phyloP scores from a whole-genome alignment of 75 land plant species.

The Adiantum capillusveneris region DNA sequence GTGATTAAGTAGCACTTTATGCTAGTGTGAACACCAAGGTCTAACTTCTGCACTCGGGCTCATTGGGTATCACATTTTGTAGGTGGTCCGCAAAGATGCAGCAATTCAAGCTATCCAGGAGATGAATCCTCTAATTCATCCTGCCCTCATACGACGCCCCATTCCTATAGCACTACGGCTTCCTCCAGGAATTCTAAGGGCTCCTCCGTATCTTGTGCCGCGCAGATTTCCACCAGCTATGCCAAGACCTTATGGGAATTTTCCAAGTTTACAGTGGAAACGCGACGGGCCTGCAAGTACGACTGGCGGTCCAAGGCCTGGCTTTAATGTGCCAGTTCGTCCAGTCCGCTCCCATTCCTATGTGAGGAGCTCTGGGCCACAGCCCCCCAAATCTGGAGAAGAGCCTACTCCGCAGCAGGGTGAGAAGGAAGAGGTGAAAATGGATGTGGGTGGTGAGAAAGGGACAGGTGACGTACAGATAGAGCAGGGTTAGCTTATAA shows the following conservation, averaged over 20 bases:
- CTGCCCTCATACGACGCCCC: slow-evolving; percentile 9
- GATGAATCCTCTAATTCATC: slow-evolving; percentile 9
- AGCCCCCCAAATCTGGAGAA: no score
- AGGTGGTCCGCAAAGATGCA: slow-evolving; percentile 27
- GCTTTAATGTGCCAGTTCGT: slow-evolving; percentile 11
- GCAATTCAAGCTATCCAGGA: slow-evolving; percentile 14
- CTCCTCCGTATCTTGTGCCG: slow-evolving; percentile 15
- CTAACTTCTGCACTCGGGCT: no score
- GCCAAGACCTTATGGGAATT: slow-evolving; percentile 13
- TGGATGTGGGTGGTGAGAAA: no score
- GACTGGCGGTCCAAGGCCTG: slow-evolving; percentile 3
- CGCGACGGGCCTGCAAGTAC: slow-evolving; percentile 9
- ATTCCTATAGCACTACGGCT: slow-evolving; percentile 7
- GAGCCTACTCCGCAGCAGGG: no score
- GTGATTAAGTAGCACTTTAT: neutral
- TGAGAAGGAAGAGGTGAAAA: no score
- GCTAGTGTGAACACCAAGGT: no score
- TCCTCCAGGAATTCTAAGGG: slow-evolving; percentile 14
- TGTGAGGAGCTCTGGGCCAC: slow-evolving; percentile 14
- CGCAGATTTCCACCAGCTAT: slow-evolving; percentile 12
- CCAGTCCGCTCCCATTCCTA: slow-evolving; percentile 27
- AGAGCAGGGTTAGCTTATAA: no score
- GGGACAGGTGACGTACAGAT: no score
- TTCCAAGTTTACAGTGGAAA: slow-evolving; percentile 31
- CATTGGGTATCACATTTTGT: neutral